A percentile compares a stretch with the other conserved stretches of the same genome.
Conservation (phyloP, 768 basidiomycete species). For the Hemileccinum rubropunctum region DNA sequence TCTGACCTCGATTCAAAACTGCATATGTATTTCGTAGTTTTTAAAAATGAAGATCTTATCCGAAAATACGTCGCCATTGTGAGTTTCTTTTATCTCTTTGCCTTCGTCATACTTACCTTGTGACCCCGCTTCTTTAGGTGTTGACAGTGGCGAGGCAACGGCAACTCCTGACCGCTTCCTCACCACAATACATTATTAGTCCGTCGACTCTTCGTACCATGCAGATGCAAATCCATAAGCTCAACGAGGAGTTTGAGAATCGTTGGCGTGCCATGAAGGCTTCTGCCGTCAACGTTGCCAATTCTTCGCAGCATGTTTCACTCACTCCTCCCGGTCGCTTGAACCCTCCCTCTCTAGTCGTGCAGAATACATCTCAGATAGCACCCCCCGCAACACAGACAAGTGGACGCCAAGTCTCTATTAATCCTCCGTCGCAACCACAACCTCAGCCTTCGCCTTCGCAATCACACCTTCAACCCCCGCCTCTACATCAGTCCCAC, state of each 20-base stretch:
- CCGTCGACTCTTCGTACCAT: constrained; percentile 44
- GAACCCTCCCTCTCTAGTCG: constrained; percentile 10
- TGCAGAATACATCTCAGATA: constrained; percentile 17
- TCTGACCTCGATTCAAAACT: constrained; percentile 52
- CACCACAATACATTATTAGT: constrained; percentile 33
- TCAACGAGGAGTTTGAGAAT: constrained; percentile 39
- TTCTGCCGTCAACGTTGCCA: constrained; percentile 3
- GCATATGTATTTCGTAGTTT: constrained; percentile 42
- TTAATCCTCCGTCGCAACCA: constrained; percentile 24
- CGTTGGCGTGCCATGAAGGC: constrained; percentile 26
- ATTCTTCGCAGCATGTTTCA: constrained; percentile 4
- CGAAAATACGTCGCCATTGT: constrained; percentile 56
- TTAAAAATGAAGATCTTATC: constrained; percentile 48
- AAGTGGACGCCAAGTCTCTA: constrained; percentile 31
- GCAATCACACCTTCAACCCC: constrained; percentile 8
- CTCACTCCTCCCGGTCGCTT: constrained; percentile 2
- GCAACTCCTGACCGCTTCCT: constrained; percentile 16
- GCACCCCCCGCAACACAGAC: constrained; percentile 21
- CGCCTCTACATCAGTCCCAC: constrained; percentile 7
- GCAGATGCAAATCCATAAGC: constrained; percentile 40
- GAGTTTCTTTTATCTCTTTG: constrained; percentile 26
- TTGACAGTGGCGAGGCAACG: constrained; percentile 40
- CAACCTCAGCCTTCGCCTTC: constrained; percentile 8
- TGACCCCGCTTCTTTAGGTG: constrained; percentile 32
- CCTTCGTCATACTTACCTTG: constrained; percentile 5